Conservation (phyloP, 164 flowering plant genomes). For the Annona squamosa region DNA sequence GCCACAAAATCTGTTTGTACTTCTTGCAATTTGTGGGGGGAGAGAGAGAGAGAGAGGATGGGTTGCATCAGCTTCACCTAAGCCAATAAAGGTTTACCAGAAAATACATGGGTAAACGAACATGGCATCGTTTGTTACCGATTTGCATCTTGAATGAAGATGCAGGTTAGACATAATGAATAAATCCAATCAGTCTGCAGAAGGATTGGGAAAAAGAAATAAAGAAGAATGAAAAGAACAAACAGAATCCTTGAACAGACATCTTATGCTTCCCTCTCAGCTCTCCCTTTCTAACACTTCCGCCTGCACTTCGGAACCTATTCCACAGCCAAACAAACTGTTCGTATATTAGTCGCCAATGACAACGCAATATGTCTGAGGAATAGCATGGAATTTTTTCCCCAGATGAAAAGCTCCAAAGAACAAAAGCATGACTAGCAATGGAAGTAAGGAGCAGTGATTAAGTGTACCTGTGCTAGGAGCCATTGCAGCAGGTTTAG, state of each 20-base stretch:
- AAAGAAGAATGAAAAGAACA: neutral
- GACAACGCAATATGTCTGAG: neutral
- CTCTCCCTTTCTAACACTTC: constrained; percentile 23
- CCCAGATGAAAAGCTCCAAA: neutral
- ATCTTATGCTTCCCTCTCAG: neutral
- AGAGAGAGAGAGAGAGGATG: constrained; percentile 7
- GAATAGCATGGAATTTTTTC: neutral
- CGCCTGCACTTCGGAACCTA: constrained; percentile 36
- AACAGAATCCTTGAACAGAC: constrained; percentile 6
- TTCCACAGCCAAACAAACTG: constrained; percentile 75
- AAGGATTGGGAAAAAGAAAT: neutral
- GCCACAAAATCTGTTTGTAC: neutral
- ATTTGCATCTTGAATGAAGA: constrained; percentile 8
- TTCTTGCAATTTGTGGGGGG: neutral
- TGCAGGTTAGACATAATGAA: constrained; percentile 19
- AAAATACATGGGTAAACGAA: constrained; percentile 20
- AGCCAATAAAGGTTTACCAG: constrained; percentile 15
- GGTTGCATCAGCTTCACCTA: neutral
- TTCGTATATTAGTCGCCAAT: constrained; percentile 29
- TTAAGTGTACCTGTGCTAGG: constrained; percentile 40
- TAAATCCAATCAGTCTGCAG: constrained; percentile 17
- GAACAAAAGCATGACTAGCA: neutral
- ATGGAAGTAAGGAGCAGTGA: neutral
- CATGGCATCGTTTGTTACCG: constrained; percentile 12
- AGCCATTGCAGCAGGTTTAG: constrained; percentile 57